Conservation (phyloP, 2,329 filamentous ascomycete genomes). For the Chaetomiaceae sp. region DNA sequence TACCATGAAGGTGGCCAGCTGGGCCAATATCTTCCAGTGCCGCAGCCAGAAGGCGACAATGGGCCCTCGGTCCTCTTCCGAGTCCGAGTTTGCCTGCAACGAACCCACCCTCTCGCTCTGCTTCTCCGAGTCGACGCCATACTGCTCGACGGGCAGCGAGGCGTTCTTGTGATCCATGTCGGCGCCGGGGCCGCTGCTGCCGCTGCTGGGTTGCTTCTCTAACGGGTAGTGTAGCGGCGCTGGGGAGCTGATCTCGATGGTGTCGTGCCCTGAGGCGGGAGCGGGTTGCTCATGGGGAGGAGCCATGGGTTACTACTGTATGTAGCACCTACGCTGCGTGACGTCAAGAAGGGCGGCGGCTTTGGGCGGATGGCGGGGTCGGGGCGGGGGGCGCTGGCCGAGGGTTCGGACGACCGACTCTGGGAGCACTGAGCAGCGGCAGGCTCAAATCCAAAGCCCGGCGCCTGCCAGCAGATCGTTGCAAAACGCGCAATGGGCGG, state of each 20-base stretch:
- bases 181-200: constrained; percentile 10
- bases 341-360: background rate
- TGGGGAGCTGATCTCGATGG: constrained; percentile 13
- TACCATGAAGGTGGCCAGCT: constrained; percentile 16
- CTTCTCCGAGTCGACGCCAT: constrained; percentile 24
- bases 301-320: constrained; percentile 10
- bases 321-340: no score
- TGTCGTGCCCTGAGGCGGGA: constrained; percentile 4
- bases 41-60: background rate
- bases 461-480: background rate
- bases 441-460: constrained; percentile 3
- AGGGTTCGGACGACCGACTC: background rate
- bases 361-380: background rate
- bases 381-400: background rate
- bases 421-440: background rate
- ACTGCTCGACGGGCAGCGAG: constrained; percentile 13
- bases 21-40: constrained; percentile 14
- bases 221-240: background rate
- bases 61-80: background rate
- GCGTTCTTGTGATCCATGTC: constrained; percentile 15
- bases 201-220: constrained; percentile 11
- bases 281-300: background rate
- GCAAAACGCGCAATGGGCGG: background rate
- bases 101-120: constrained; percentile 25
- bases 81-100: constrained; percentile 6